These are phyloP conservation scores for Boletus sp. DNA, from an alignment of 768 basidiomycete genomes.

Conservation along the genomic window DNA sequence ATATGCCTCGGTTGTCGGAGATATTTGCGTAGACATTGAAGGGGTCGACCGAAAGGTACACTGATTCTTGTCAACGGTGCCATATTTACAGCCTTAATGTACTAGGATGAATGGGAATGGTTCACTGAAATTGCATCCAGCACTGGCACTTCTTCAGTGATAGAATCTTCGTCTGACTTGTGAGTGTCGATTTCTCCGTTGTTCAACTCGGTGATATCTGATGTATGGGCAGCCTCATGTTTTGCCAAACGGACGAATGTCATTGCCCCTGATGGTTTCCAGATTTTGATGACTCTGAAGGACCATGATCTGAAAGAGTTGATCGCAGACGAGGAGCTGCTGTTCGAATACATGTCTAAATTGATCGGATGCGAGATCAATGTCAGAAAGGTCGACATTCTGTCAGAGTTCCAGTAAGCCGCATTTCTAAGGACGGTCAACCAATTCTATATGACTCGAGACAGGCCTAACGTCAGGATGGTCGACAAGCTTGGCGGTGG, in stretches of 20 bases:
- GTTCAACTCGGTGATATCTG: not conserved
- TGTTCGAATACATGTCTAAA: conserved; percentile 32
- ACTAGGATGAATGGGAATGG: not conserved
- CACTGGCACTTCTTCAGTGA: conserved; percentile 25
- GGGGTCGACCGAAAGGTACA: conserved; percentile 29
- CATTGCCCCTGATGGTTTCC: conserved; percentile 23
- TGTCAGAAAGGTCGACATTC: conserved; percentile 28
- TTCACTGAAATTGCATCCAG: conserved; percentile 5
- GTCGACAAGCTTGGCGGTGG: conserved; percentile 40
- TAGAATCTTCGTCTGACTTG: not conserved
- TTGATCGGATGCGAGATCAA: conserved; percentile 29
- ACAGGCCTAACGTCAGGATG: conserved; percentile 49
- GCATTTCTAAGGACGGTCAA: not conserved
- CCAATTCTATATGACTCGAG: not conserved
- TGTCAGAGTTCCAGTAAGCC: conserved; percentile 29
- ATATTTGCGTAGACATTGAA: conserved; percentile 34
- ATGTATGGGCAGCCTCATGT: not conserved
- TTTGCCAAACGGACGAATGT: conserved; percentile 18
- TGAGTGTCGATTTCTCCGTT: not conserved
- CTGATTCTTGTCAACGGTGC: not conserved
- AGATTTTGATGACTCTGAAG: conserved; percentile 5
- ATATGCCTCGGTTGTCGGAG: conserved; percentile 31
- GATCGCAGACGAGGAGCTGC: conserved; percentile 19
- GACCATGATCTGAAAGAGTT: conserved; percentile 15
- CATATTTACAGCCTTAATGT: too few species aligned